These are phyloP conservation scores for Xylaria sp. DNA, from an alignment of 2,329 filamentous ascomycete genomes.

Conservation along the genomic window DNA sequence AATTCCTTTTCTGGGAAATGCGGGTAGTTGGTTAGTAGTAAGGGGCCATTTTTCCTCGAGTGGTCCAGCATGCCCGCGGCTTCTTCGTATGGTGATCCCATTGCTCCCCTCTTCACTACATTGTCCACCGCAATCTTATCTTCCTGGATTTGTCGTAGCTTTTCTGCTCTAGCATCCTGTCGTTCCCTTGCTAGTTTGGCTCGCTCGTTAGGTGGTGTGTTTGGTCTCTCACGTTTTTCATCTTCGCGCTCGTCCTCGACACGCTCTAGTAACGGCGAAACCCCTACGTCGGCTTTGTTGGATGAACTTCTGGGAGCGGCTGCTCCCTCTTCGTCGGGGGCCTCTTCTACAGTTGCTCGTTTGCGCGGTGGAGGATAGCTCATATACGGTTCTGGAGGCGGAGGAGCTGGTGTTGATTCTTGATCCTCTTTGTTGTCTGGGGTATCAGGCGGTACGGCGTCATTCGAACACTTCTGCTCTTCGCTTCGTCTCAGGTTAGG, in stretches of 20 bases:
- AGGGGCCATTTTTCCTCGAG: not conserved
- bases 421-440: not conserved
- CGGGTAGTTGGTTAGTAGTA: constrained; percentile 20
- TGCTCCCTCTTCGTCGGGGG: not conserved
- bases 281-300: not conserved
- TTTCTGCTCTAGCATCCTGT: constrained; percentile 18
- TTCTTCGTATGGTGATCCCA: constrained; percentile 25
- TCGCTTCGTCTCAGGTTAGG: not conserved
- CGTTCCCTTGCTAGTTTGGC: constrained; percentile 12
- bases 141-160: constrained; percentile 17
- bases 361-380: not conserved
- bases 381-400: not conserved
- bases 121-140: constrained; percentile 19
- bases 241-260: not conserved
- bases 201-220: constrained; percentile 6
- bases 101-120: constrained; percentile 13
- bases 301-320: not conserved
- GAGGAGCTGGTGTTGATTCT: not conserved
- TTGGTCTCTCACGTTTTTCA: not conserved
- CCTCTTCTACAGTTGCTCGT: constrained; percentile 17
- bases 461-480: not conserved
- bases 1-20: constrained; percentile 8
- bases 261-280: not conserved
- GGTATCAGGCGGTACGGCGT: not conserved
- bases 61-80: not conserved